Evolutionary conservation across 495 filamentous ascomycete genomes (phyloP).

Genomic region (Apiosordaria backusii): DNA sequence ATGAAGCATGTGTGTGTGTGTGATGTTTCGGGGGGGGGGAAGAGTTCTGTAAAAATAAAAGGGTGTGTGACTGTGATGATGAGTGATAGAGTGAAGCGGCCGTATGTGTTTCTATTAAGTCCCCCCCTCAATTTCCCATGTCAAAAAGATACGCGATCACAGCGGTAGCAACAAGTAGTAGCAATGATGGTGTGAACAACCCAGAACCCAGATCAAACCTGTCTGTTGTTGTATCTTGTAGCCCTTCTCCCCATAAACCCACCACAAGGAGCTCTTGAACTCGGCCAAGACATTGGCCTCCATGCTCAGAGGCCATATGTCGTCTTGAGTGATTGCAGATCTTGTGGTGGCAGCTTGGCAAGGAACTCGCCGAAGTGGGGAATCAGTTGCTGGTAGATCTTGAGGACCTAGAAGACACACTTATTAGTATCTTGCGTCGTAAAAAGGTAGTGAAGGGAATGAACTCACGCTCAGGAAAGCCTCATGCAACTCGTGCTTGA

Average conservation of each 20-base stretch:
- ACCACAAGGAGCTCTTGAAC: neutral
- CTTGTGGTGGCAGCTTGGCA: slow-evolving; percentile 58
- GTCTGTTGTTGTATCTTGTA: neutral
- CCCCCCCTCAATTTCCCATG: neutral
- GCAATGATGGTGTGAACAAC: neutral
- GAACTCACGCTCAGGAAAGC: slow-evolving; percentile 44
- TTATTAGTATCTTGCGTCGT: neutral
- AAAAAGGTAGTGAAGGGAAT: neutral
- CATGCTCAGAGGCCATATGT: slow-evolving; percentile 33
- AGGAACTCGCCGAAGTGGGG: slow-evolving; percentile 81
- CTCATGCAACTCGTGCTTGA: slow-evolving; percentile 46
- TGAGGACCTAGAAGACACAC: slow-evolving; percentile 61
- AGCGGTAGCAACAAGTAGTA: neutral
- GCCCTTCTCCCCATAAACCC: neutral
- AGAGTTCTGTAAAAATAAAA: no score
- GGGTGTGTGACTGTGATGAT: no score
- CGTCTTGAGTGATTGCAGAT: slow-evolving; percentile 51
- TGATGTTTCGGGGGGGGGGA: neutral
- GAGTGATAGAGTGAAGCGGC: neutral
- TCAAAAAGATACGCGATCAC: neutral
- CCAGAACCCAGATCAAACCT: neutral
- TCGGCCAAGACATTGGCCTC: neutral
- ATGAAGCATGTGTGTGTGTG: neutral
- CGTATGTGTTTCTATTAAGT: neutral
- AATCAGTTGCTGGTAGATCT: slow-evolving; percentile 80